A percentile compares a stretch with the other conserved stretches of the same genome.
phyloP scores from a whole-genome alignment of 208 protist species.

The Trypanosomatidae sp. region DNA sequence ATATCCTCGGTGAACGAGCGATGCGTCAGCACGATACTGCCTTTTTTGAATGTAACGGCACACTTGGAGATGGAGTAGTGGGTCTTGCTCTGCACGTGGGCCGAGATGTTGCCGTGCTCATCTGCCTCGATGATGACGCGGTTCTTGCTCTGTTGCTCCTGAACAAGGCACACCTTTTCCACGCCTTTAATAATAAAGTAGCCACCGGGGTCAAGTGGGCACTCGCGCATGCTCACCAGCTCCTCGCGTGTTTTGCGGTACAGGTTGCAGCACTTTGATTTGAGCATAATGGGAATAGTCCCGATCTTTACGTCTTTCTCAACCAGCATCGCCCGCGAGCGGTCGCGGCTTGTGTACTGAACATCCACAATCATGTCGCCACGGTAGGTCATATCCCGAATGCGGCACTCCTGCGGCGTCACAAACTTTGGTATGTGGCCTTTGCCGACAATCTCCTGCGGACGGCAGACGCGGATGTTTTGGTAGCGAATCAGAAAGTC shows the following conservation, averaged over 20 bases:
- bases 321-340: constrained; percentile 47
- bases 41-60: constrained; percentile 94
- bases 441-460: constrained; percentile 81
- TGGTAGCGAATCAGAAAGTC: constrained; percentile 88
- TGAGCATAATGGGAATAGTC: constrained; percentile 99
- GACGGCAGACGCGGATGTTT: constrained; percentile 80
- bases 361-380: constrained; percentile 89
- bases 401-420: constrained; percentile 95
- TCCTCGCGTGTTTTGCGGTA: constrained; percentile 88
- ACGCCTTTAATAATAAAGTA: constrained; percentile 99
- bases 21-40: constrained; percentile 96
- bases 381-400: constrained; percentile 96
- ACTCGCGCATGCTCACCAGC: constrained; percentile 97
- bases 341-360: constrained; percentile 79
- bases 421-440: constrained; percentile 74
- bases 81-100: constrained; percentile 91
- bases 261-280: constrained; percentile 97
- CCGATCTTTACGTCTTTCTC: constrained; percentile 95
- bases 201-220: constrained; percentile 98
- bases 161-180: constrained; percentile 98
- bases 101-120: constrained; percentile 78
- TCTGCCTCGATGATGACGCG: constrained; percentile 97
- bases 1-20: constrained; percentile 99
- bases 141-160: constrained; percentile 98
- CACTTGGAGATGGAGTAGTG: constrained; percentile 96